These are phyloP conservation scores for Borealophlyctis nickersoniae DNA, from an alignment of 192 early-diverging fungal genomes.

Conservation along the genomic window DNA sequence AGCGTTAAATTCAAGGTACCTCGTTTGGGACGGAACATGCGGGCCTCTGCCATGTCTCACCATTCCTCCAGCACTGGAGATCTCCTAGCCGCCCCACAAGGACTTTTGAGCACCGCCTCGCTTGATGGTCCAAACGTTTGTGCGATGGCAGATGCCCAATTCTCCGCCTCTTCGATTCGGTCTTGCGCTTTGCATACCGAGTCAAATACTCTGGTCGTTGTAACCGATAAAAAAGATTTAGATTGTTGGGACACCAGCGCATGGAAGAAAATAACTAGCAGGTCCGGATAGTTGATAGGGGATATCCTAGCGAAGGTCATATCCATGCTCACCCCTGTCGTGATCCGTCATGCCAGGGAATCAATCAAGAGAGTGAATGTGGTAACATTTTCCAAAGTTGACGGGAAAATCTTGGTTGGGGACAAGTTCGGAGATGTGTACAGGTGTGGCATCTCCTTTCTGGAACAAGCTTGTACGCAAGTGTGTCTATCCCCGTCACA, in stretches of 20 bases:
- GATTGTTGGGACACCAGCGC: conserved; percentile 10
- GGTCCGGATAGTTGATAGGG: conserved; percentile 1
- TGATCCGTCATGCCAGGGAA: conserved; percentile 9
- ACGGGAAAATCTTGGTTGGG: conserved; percentile 63
- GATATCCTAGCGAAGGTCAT: not conserved
- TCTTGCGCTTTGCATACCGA: conserved; percentile 12
- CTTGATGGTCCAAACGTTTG: not conserved
- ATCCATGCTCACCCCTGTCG: not conserved
- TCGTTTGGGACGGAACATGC: not conserved
- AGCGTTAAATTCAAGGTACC: conserved; percentile 9
- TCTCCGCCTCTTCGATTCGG: not conserved
- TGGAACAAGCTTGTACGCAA: too few species aligned
- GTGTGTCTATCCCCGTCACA: too few species aligned
- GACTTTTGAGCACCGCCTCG: not conserved
- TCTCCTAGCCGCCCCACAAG: conserved; percentile 9
- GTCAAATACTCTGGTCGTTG: conserved; percentile 11
- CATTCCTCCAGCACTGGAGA: conserved; percentile 16
- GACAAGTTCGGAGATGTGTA: conserved; percentile 98
- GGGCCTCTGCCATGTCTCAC: not conserved
- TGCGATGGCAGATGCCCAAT: not conserved
- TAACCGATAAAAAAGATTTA: conserved; percentile 19
- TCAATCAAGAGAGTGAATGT: conserved; percentile 72
- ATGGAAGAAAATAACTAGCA: conserved; percentile 8
- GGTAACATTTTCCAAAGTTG: conserved; percentile 64
- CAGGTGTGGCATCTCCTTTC: conserved; percentile 44